These are phyloP conservation scores for Cyclocybe cylindracea DNA, from an alignment of 768 basidiomycete species.

Conservation along the genomic window DNA sequence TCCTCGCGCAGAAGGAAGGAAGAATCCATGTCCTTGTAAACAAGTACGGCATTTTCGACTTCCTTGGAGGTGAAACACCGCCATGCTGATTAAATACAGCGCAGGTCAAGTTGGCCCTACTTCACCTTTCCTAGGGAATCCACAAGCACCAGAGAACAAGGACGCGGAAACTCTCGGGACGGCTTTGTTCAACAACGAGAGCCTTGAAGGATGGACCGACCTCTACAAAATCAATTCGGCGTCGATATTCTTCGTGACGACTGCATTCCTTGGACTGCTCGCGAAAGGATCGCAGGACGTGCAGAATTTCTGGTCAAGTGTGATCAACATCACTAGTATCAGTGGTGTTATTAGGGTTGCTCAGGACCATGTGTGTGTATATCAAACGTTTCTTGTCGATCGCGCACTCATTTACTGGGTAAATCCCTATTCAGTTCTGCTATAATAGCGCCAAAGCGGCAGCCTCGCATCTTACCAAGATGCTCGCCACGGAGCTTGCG, in stretches of 20 bases:
- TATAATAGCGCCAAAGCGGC: conserved; percentile 85
- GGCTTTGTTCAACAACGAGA: conserved; percentile 71
- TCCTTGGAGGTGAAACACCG: not conserved
- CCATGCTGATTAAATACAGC: conserved; percentile 33
- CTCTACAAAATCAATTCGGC: conserved; percentile 70
- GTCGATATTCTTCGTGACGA: conserved; percentile 77
- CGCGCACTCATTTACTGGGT: not conserved
- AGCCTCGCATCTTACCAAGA: conserved; percentile 71
- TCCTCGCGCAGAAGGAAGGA: conserved; percentile 61
- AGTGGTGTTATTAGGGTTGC: conserved; percentile 71
- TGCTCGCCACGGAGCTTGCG: conserved; percentile 76
- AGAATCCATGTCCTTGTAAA: conserved; percentile 80
- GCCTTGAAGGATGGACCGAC: conserved; percentile 60
- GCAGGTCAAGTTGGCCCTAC: conserved; percentile 75
- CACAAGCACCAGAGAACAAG: conserved; percentile 56
- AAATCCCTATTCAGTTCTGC: conserved; percentile 53
- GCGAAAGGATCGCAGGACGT: conserved; percentile 68
- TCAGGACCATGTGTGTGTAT: conserved; percentile 69
- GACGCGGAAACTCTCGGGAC: conserved; percentile 65
- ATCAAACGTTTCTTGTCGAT: not conserved
- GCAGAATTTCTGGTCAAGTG: conserved; percentile 57
- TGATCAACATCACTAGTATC: conserved; percentile 79
- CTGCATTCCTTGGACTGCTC: conserved; percentile 74
- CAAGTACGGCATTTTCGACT: conserved; percentile 51
- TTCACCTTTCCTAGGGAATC: conserved; percentile 58